Base-by-base conservation (phyloP, 1,284 basidiomycete species). In the Tremellales sp. region DNA sequence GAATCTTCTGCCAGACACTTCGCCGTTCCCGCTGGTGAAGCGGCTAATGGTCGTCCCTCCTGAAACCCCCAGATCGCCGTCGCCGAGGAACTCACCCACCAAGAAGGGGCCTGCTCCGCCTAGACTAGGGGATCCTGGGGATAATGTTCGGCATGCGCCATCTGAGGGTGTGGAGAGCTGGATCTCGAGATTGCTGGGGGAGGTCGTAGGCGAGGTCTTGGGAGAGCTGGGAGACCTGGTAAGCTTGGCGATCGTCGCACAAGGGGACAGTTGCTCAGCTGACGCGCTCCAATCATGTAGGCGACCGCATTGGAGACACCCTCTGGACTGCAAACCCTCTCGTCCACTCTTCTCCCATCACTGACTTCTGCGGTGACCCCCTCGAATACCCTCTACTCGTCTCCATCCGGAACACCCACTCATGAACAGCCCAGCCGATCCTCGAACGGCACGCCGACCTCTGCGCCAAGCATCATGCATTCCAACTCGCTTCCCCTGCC, bases 111-210 rank as follows among this genome's bases (percentile, higher is more conserved):
- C 35, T 37, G 74, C 70, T 45, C 68, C 80, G n/a, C 77, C 81
- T 10, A 33, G 49, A 19, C 43, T 44, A 21, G 27, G 44, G 83
- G n/a, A n/a, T n/a, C 14, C 66, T 88, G 22, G 78, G 84, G 22
- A 76, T 86, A 34, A 85, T 90, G 53, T 67, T 29, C 26, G 55
- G 9, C 53, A 51, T 39, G 66, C 63, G 7, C 64, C 66, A 1
- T 1, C 16, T 3, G 61, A 69, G 4, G 61, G 61, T 1, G 53
- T 45, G 0, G 68, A 68, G 14, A 48, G 40, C 27, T 90, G 90
- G 69, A 78, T 93, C 42, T 84, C 85, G 25, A 87, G 86, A n/a
- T 72, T 93, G 24, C 72, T 94, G 38, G 87, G 87, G 13, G 87
- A 89, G 61, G 74, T 93, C 16, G 88, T 88, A 54, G 89, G 89